Evolutionary conservation across 345 rosid species (phyloP), one percentile per base, ranked within the genome.

Genomic region (Populus nigra): DNA sequence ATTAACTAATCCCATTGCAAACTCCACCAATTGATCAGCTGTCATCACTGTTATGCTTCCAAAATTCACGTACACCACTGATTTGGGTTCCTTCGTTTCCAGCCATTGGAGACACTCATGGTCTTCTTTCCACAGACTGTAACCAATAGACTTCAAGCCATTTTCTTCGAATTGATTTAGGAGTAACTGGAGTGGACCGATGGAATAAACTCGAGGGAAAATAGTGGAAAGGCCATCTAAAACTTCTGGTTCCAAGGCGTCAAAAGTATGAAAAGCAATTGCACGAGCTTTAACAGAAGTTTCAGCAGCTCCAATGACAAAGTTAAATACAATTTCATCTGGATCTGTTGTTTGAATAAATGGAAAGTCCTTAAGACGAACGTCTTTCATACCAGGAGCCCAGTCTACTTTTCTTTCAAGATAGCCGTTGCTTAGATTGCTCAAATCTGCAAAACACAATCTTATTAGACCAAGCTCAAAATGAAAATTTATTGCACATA

Each of bases 61-160:
- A 53, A 72, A 53, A 53, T 72, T 72, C 43, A 72, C 75, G 5
- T 72, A 72, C 23, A 72, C 5, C 7, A 49, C 75, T 22, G 75
- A 53, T n/a, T 33, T 53, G 12, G 62, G 62, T 0, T 55, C 5
- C 5, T 3, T 55, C 8, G 73, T 43, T 7, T 71, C 57, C 7
- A 71, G 73, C 73, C 73, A 71, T 29, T 71, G 55, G 12, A 47
- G 73, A 45, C 73, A 71, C 20, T 27, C 16, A 29, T 35, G 8
- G 16, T 71, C 73, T 27, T 71, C 73, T 71, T 23, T 47, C 73
- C 73, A 71, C 27, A 71, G 53, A 71, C 27, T 71, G 47, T 49
- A 71, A 25, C 73, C 73, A 5, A 70, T 47, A 41, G 38, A 27
- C 27, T 47, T 47, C 73, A 38, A 53, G 18, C 23, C 22, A 7